These are phyloP conservation scores for Monsonia emarginata DNA, from an alignment of 441 rosid genomes.

Conservation along the genomic window DNA sequence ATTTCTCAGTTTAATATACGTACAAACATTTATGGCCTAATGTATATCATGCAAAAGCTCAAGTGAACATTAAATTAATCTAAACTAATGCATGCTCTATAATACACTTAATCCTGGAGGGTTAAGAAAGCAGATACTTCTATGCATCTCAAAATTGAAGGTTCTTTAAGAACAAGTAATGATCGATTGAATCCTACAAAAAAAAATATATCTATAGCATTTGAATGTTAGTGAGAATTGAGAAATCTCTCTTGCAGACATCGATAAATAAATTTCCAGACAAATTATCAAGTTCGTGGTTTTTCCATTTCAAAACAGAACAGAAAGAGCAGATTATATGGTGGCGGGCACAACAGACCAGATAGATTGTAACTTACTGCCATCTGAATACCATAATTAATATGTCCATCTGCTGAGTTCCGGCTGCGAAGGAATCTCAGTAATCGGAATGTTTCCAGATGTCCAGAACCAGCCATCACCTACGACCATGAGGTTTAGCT, in stretches of 20 bases:
- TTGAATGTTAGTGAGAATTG: background rate
- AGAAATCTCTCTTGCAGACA: background rate
- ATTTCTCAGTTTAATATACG: slow-evolving; percentile 6
- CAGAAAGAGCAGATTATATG: background rate
- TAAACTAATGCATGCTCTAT: background rate
- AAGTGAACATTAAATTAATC: background rate
- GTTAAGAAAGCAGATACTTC: background rate
- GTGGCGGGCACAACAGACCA: background rate
- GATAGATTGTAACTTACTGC: slow-evolving; percentile 47
- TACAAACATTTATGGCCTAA: background rate
- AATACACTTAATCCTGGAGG: background rate
- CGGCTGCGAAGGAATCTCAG: slow-evolving; percentile 76
- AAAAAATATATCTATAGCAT: background rate
- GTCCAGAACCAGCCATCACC: slow-evolving; percentile 99
- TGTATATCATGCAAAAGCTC: slow-evolving; percentile 5
- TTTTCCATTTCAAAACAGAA: background rate
- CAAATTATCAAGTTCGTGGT: background rate
- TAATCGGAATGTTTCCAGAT: slow-evolving; percentile 71
- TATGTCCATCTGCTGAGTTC: slow-evolving; percentile 77
- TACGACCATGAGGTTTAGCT: slow-evolving; percentile 22
- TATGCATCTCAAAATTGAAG: background rate
- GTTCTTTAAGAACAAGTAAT: background rate
- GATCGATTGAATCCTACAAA: too few species aligned
- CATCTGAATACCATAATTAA: slow-evolving; percentile 87
- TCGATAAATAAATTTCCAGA: background rate